Conservation (phyloP, 73 alveolate species). For the Paramecium sexaurelia region DNA sequence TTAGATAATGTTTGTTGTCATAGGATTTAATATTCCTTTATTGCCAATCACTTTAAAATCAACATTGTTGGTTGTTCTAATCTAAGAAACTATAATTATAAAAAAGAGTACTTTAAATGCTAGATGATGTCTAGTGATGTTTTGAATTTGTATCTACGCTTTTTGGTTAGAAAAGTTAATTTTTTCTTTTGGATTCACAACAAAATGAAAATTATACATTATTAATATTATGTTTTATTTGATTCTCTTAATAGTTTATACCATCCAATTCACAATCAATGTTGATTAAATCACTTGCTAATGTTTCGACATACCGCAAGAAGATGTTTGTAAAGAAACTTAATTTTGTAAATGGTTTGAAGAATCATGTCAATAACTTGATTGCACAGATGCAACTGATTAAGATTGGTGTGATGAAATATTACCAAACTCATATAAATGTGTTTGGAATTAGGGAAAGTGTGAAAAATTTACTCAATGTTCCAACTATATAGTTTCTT, state of each 20-base stretch:
- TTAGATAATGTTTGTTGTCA: background rate
- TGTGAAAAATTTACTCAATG: background rate
- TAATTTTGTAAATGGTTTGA: background rate
- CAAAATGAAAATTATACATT: slow-evolving; percentile 13
- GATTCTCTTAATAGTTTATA: background rate
- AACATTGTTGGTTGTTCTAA: background rate
- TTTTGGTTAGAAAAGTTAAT: background rate
- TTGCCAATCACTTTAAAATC: background rate
- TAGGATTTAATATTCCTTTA: background rate
- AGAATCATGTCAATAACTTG: background rate
- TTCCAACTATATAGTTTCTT: background rate
- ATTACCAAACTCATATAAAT: background rate
- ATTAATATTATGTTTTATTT: background rate
- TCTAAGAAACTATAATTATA: background rate
- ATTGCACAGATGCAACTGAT: background rate
- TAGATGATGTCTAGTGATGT: background rate
- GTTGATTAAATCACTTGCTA: background rate
- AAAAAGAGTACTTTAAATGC: background rate
- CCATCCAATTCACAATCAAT: background rate
- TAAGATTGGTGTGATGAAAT: background rate
- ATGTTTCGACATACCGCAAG: background rate
- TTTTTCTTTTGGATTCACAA: background rate
- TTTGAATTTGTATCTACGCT: background rate
- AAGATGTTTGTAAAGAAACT: background rate
- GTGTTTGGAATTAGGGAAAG: slow-evolving; percentile 1